Evolutionary conservation across 768 basidiomycete genomes (phyloP), one percentile per base, ranked within the genome.

Genomic region (Podaxis carcinomalis): DNA sequence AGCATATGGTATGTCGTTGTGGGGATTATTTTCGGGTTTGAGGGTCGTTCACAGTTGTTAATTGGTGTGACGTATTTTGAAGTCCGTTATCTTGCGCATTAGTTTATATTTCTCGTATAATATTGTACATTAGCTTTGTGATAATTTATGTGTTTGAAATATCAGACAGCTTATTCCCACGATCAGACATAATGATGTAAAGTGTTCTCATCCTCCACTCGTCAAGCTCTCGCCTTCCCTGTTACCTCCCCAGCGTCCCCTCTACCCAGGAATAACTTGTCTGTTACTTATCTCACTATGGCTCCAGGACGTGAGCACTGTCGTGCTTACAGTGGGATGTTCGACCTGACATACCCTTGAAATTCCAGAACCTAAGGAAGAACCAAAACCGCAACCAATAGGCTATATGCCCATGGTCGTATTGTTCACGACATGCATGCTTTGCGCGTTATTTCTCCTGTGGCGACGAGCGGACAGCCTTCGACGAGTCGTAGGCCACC

Each of bases 361-460:
- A 39, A 53, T 42, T 14, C 51, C 36, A 89, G 88, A 83, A 68
- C 85, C 87, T n/a, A 78, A 78, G 32, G 75, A 76, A 47, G 79
- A 83, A 9, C 82, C 79, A 9, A 87, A 84, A 66, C 86, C 87
- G 9, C 79, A 89, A 63, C 88, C 88, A 14, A 75, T 88, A 56
- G 87, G 86, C 16, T 83, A 79, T 65, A 74, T 80, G 63, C 73
- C 80, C 21, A 56, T 85, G 62, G 72, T 89, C 3, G 72, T 85
- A 59, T 74, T 89, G 10, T 75, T 83, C 61, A 87, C 85, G 21
- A 80, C 79, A 4, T 87, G 83, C 68, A 81, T 81, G 3, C 69
- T 86, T 1, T 84, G 83, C 62, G 68, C 75, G 3, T 66, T 90
- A 7, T 88, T 87, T 66, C 64, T 90, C 23, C 72, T 90, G 0